Conservation (phyloP, 2,329 filamentous ascomycete species). For the Chrysosporium keratinophilum region DNA sequence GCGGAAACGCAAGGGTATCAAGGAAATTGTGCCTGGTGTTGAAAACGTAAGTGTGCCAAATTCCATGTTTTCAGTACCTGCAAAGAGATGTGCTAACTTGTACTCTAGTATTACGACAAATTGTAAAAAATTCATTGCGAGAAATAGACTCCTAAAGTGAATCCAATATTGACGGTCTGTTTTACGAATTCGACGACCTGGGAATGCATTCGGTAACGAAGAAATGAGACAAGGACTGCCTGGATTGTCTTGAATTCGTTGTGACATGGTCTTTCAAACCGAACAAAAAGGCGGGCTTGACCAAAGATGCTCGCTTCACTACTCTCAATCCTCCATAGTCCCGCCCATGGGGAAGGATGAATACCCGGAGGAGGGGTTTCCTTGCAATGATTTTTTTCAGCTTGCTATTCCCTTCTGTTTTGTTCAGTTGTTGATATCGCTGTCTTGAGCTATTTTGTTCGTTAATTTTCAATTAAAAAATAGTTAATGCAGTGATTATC, state of each 20-base stretch:
- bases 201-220: slow-evolving; percentile 9
- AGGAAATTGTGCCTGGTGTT: slow-evolving; percentile 83
- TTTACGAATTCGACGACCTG: slow-evolving; percentile 35
- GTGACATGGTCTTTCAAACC: slow-evolving; percentile 2
- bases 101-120: slow-evolving; percentile 93
- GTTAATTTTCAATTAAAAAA: slow-evolving; percentile 1
- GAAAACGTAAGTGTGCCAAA: slow-evolving; percentile 70
- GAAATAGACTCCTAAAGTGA: slow-evolving; percentile 15
- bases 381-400: slow-evolving; percentile 5
- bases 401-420: background rate
- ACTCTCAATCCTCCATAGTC: slow-evolving; percentile 4
- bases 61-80: background rate
- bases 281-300: background rate
- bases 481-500: slow-evolving; percentile 11
- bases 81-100: slow-evolving; percentile 20
- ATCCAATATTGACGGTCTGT: slow-evolving; percentile 21
- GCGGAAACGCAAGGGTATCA: slow-evolving; percentile 99
- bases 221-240: slow-evolving; percentile 6
- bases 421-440: slow-evolving; percentile 6
- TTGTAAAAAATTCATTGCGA: slow-evolving; percentile 53
- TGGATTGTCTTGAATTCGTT: slow-evolving; percentile 7
- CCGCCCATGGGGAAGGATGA: slow-evolving; percentile 8
- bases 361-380: slow-evolving; percentile 9
- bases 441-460: slow-evolving; percentile 1
- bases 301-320: slow-evolving; percentile 1